Evolutionary conservation across 2,329 filamentous ascomycete species (phyloP).

Genomic region (Lasiodiplodia theobromae): DNA sequence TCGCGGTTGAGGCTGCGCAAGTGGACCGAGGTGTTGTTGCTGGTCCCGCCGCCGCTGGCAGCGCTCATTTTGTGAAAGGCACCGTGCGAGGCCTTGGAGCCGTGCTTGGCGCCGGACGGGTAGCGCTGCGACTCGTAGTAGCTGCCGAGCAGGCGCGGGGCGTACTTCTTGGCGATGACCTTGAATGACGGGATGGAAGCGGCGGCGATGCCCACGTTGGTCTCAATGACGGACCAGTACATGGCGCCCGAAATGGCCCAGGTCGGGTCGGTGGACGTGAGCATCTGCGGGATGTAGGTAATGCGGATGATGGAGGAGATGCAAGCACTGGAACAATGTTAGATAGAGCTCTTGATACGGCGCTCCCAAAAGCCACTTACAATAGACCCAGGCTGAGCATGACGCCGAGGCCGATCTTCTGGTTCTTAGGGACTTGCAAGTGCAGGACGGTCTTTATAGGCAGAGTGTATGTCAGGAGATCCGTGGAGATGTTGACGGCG

Average conservation of each 20-base stretch:
- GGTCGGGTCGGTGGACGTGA: conserved; percentile 24
- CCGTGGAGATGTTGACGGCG: conserved; percentile 36
- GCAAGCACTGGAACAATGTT: conserved; percentile 19
- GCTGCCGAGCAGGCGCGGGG: conserved; percentile 28
- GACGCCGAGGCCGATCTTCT: conserved; percentile 35
- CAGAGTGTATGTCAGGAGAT: conserved; percentile 37
- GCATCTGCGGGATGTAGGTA: conserved; percentile 29
- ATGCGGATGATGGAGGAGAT: conserved; percentile 30
- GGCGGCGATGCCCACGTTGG: conserved; percentile 29
- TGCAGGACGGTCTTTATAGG: conserved; percentile 36
- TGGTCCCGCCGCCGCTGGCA: neutral
- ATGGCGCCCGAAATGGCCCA: conserved; percentile 28
- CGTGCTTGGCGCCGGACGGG: conserved; percentile 2
- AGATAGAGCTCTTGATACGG: neutral
- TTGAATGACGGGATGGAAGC: conserved; percentile 31
- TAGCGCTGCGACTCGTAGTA: conserved; percentile 29
- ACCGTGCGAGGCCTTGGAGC: conserved; percentile 10
- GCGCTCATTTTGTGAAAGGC: conserved; percentile 26
- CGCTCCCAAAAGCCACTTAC: conserved; percentile 30
- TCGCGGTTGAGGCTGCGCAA: conserved; percentile 27
- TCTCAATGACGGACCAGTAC: conserved; percentile 31
- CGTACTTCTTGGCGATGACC: conserved; percentile 30
- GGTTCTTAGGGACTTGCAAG: conserved; percentile 33
- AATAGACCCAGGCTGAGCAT: conserved; percentile 37
- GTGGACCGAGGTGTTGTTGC: neutral